Evolutionary conservation across 2,329 filamentous ascomycete genomes (phyloP), one percentile per base, ranked within the genome.

Genomic region (Drechslerella dactyloides): DNA sequence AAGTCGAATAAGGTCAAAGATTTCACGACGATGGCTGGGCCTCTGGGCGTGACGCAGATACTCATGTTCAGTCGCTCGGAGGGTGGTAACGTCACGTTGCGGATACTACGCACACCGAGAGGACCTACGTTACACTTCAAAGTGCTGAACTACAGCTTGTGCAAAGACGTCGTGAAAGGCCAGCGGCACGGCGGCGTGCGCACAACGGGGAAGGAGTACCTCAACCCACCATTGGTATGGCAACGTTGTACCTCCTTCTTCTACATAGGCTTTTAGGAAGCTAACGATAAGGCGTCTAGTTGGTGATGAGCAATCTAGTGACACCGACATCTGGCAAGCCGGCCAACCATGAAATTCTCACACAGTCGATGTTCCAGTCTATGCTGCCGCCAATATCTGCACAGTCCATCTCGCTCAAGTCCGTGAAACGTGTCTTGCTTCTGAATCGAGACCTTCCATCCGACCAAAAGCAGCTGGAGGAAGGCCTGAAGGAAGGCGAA

Each of bases 241-340:
- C n/a, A n/a, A n/a, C n/a, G n/a, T n/a, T n/a, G 3, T 27, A 24
- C 35, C 82, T 75, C n/a, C 57, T 23, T 10, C 7, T n/a, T 37
- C 11, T 10, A 11, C 23, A 63, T 11, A 8, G 10, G 11, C 17
- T 42, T n/a, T 21, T 69, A 35, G 48, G 33, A 46, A 54, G 40
- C 35, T 24, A 24, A 64, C n/a, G 37, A 21, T 52, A n/a, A n/a
- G 46, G 33, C 37, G 42, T 55, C 42, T 35, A 89, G 86, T 85
- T 99, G 50, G 94, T 99, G 75, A 97, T 99, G 94, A 99, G 99
- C 82, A 97, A 96, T 80, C 96, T 99, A 80, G 86, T 86, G 42
- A 89, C 87, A 2, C 85, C 84, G 65, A 77, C 77, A 15, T 85
- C 87, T 21, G 87, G 89, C 73, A 88, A 96, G n/a, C 92, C 93